Conservation (phyloP, 495 filamentous ascomycete genomes). For the Copromyces sp. region DNA sequence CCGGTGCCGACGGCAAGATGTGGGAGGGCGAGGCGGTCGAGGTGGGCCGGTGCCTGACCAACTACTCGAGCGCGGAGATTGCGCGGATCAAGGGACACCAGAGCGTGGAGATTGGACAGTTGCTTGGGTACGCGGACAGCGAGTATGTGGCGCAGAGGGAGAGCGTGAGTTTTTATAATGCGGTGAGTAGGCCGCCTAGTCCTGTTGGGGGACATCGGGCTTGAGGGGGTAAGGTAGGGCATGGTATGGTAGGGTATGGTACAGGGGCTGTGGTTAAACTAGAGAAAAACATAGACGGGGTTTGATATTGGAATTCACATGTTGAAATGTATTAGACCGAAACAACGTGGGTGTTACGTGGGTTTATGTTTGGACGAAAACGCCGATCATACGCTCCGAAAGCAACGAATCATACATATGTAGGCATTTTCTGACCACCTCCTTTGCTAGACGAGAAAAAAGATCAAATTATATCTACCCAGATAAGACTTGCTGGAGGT, state of each 20-base stretch:
- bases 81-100: slow-evolving; percentile 70
- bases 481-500: not conserved
- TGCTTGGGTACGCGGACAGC: slow-evolving; percentile 85
- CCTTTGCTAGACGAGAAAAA: not conserved
- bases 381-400: not conserved
- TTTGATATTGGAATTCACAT: not conserved
- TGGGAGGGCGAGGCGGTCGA: slow-evolving; percentile 55
- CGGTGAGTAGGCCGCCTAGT: slow-evolving; percentile 31
- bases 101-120: slow-evolving; percentile 64
- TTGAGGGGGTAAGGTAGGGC: slow-evolving; percentile 9
- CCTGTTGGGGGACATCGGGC: slow-evolving; percentile 22
- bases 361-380: not conserved
- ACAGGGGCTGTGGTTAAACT: not conserved
- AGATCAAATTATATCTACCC: not conserved
- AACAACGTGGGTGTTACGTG: not conserved
- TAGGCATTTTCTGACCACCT: not conserved
- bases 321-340: not conserved
- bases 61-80: slow-evolving; percentile 82
- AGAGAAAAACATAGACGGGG: not conserved
- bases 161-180: slow-evolving; percentile 67
- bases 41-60: slow-evolving; percentile 84
- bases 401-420: not conserved
- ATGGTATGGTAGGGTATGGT: slow-evolving; percentile 19
- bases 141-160: slow-evolving; percentile 89
- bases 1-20: slow-evolving; percentile 18